Evolutionary conservation across 2,329 filamentous ascomycete genomes (phyloP).

Genomic region (Alternaria novae-zelandiae): DNA sequence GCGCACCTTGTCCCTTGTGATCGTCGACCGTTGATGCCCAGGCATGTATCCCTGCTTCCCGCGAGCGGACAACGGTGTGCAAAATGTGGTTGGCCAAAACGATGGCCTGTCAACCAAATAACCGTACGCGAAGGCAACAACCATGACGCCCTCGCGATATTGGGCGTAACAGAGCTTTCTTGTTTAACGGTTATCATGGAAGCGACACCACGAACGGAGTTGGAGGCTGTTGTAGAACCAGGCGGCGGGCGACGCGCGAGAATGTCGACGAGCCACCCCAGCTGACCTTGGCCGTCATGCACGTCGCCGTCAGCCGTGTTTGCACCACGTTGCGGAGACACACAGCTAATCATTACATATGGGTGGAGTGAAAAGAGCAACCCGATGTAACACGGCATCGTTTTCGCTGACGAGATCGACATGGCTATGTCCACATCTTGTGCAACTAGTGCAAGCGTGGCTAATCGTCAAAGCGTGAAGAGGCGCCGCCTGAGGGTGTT

Average conservation of each 20-base stretch:
- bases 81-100: constrained; percentile 3
- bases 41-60: constrained; percentile 40
- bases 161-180: background rate
- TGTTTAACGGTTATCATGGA: constrained; percentile 4
- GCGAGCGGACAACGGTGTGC: constrained; percentile 28
- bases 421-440: constrained; percentile 28
- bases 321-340: constrained; percentile 20
- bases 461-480: constrained; percentile 10
- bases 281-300: constrained; percentile 40
- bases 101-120: background rate
- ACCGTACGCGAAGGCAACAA: constrained; percentile 11
- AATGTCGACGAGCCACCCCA: constrained; percentile 22
- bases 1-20: constrained; percentile 39
- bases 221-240: constrained; percentile 22
- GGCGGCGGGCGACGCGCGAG: constrained; percentile 9
- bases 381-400: constrained; percentile 23
- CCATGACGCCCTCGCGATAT: background rate
- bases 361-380: constrained; percentile 21
- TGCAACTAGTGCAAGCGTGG: constrained; percentile 24
- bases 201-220: constrained; percentile 3
- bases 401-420: constrained; percentile 24
- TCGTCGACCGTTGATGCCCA: constrained; percentile 39
- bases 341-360: constrained; percentile 10
- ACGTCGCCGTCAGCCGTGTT: constrained; percentile 34
- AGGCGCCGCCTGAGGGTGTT: constrained; percentile 11